Evolutionary conservation across 2,329 filamentous ascomycete species (phyloP).

Genomic region (Graphilbum ipis-grandicollis): DNA sequence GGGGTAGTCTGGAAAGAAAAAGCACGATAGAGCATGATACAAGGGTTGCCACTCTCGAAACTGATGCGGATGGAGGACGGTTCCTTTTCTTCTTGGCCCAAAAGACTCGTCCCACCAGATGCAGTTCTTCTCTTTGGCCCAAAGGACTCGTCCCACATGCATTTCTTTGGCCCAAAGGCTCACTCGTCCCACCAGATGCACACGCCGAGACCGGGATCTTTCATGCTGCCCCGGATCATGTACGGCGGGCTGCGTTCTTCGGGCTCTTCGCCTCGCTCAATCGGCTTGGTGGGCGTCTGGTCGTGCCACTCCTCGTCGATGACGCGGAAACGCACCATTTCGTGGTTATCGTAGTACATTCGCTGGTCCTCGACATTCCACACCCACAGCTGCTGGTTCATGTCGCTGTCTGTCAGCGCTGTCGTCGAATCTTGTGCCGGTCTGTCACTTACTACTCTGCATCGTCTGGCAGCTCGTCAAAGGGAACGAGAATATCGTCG

Average conservation of each 20-base stretch:
- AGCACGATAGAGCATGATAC: not conserved
- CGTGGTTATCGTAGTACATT: constrained; percentile 79
- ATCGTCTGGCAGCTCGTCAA: constrained; percentile 56
- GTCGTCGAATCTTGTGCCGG: not conserved
- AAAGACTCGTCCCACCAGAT: constrained; percentile 27
- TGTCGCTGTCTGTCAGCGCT: constrained; percentile 33
- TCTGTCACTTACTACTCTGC: constrained; percentile 48
- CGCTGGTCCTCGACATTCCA: constrained; percentile 61
- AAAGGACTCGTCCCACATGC: not conserved
- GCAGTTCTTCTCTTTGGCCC: constrained; percentile 15
- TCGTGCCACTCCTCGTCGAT: constrained; percentile 85
- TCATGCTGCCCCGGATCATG: constrained; percentile 48
- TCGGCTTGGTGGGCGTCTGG: constrained; percentile 54
- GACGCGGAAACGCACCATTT: constrained; percentile 73
- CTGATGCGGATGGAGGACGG: constrained; percentile 32
- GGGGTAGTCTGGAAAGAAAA: too few relatives aligned
- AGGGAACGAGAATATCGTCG: constrained; percentile 72
- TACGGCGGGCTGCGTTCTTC: constrained; percentile 50
- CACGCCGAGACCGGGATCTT: constrained; percentile 41
- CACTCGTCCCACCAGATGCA: constrained; percentile 32
- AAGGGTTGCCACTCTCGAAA: constrained; percentile 22
- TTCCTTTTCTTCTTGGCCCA: not conserved
- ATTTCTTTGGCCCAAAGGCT: not conserved
- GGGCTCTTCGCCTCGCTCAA: constrained; percentile 41
- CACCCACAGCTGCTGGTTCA: constrained; percentile 64